Evolutionary conservation across 108 stramenopile genomes (phyloP).

Genomic region (Fragilariopsis cylindrus): DNA sequence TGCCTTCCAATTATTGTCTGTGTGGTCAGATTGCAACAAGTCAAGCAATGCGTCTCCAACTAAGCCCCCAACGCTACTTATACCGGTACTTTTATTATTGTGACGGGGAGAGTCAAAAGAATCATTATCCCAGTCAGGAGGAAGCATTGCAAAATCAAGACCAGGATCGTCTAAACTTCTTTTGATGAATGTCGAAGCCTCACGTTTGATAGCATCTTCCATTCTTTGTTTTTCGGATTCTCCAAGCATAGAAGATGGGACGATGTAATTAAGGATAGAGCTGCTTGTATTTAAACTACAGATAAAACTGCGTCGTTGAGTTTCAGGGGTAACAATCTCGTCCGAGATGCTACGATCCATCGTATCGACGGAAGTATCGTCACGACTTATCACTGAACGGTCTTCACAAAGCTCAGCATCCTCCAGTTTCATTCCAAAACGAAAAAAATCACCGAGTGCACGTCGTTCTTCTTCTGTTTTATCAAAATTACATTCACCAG

Average conservation of each 20-base stretch:
- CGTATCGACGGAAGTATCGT: neutral
- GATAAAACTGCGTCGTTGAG: slow-evolving; percentile 3
- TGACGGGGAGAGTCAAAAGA: neutral
- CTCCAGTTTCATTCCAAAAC: slow-evolving; percentile 43
- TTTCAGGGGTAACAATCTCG: neutral
- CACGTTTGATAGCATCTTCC: slow-evolving; percentile 34
- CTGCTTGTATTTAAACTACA: slow-evolving; percentile 16
- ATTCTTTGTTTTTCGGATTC: slow-evolving; percentile 16
- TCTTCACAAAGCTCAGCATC: slow-evolving; percentile 28
- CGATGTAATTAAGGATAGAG: slow-evolving; percentile 28
- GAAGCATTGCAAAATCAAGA: slow-evolving; percentile 27
- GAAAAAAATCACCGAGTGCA: slow-evolving; percentile 36
- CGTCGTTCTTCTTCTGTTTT: slow-evolving; percentile 32
- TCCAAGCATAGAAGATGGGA: slow-evolving; percentile 20
- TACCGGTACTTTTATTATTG: neutral
- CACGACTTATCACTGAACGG: neutral
- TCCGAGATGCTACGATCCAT: neutral
- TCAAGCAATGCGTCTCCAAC: slow-evolving; percentile 19
- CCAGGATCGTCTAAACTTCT: slow-evolving; percentile 3
- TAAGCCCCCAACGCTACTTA: slow-evolving; percentile 17
- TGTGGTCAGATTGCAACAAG: slow-evolving; percentile 10
- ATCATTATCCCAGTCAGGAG: slow-evolving; percentile 8
- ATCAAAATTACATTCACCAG: slow-evolving; percentile 25
- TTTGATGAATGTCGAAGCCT: slow-evolving; percentile 24
- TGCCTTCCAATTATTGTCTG: slow-evolving; percentile 24